Percentiles rank a stretch among this genome's conserved stretches.
These are phyloP conservation scores for Escovopsis sp. DNA, from an alignment of 2,329 filamentous ascomycete genomes.

Conservation along the genomic window DNA sequence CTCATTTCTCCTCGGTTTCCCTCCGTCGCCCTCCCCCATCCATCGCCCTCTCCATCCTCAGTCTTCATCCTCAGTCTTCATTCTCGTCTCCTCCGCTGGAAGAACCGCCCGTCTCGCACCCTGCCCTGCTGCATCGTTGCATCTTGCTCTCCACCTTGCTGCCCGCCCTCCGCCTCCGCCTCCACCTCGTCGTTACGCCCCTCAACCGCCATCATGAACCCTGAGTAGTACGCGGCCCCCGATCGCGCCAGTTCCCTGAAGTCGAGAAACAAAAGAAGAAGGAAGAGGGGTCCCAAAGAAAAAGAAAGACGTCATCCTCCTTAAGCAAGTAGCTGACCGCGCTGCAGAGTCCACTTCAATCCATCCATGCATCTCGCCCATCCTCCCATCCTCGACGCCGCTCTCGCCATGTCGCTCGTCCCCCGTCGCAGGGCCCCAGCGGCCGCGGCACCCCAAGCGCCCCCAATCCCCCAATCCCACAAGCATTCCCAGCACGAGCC, in stretches of 20 bases:
- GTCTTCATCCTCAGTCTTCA: too few relatives aligned
- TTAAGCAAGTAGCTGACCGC: conserved; percentile 14
- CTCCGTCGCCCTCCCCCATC: conserved; percentile 2
- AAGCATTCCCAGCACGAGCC: too few relatives aligned
- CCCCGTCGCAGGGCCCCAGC: too few relatives aligned
- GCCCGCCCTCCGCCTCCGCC: conserved; percentile 7
- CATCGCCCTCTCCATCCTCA: too few relatives aligned
- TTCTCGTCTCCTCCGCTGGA: conserved; percentile 1
- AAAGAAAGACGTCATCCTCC: too few relatives aligned
- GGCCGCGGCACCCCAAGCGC: too few relatives aligned
- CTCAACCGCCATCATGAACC: conserved; percentile 57
- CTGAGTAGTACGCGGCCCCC: conserved; percentile 61
- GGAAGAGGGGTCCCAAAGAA: too few relatives aligned
- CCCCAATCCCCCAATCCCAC: too few relatives aligned
- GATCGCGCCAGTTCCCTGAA: conserved; percentile 18
- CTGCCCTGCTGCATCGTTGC: background rate
- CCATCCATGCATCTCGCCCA: conserved; percentile 1
- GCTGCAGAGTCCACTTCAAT: conserved; percentile 11
- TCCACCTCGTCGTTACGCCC: conserved; percentile 14
- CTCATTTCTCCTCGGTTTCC: conserved; percentile 13
- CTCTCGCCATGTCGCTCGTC: background rate
- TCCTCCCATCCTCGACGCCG: conserved; percentile 2
- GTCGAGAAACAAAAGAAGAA: background rate
- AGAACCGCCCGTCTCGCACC: background rate
- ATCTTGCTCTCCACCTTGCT: conserved; percentile 2